Percentiles rank a stretch among this genome's conserved stretches.
phyloP scores from a whole-genome alignment of 768 basidiomycete genomes.

The Psilocybe azurescens region DNA sequence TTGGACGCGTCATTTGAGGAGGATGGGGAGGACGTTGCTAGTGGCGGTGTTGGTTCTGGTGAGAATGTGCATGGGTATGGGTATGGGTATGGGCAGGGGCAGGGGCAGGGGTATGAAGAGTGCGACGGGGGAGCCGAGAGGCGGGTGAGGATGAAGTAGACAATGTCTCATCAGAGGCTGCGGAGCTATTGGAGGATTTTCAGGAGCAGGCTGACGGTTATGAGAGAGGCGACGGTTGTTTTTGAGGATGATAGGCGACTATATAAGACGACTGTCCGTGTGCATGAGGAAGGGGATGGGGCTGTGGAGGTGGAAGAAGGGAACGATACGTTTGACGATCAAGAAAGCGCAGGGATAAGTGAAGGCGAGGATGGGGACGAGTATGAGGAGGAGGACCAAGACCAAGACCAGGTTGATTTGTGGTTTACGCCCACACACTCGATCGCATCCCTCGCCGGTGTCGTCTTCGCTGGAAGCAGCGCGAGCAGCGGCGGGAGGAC shows the following conservation, averaged over 20 bases:
- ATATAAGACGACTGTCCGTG: neutral
- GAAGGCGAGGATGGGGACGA: neutral
- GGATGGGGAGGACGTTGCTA: neutral
- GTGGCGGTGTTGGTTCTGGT: neutral
- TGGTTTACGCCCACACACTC: slow-evolving; percentile 16
- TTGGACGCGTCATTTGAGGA: slow-evolving; percentile 18
- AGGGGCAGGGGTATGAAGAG: slow-evolving; percentile 11
- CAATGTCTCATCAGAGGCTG: slow-evolving; percentile 46
- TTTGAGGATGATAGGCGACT: neutral
- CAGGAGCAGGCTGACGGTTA: slow-evolving; percentile 37
- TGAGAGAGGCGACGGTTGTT: slow-evolving; percentile 7
- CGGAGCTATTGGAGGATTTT: slow-evolving; percentile 70
- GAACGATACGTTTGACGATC: neutral
- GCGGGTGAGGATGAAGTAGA: slow-evolving; percentile 28
- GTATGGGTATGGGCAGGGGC: too few relatives aligned
- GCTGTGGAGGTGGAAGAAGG: neutral
- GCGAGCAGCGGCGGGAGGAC: slow-evolving; percentile 49
- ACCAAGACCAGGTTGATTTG: slow-evolving; percentile 18
- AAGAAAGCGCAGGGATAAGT: too few relatives aligned
- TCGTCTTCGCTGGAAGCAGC: slow-evolving; percentile 28
- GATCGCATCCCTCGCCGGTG: slow-evolving; percentile 14
- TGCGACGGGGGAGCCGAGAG: slow-evolving; percentile 30
- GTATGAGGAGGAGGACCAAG: slow-evolving; percentile 4
- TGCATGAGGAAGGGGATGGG: neutral
- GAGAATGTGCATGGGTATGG: neutral